These are phyloP conservation scores for Paecilomyces formosus DNA, from an alignment of 2,329 filamentous ascomycete species.

Conservation along the genomic window DNA sequence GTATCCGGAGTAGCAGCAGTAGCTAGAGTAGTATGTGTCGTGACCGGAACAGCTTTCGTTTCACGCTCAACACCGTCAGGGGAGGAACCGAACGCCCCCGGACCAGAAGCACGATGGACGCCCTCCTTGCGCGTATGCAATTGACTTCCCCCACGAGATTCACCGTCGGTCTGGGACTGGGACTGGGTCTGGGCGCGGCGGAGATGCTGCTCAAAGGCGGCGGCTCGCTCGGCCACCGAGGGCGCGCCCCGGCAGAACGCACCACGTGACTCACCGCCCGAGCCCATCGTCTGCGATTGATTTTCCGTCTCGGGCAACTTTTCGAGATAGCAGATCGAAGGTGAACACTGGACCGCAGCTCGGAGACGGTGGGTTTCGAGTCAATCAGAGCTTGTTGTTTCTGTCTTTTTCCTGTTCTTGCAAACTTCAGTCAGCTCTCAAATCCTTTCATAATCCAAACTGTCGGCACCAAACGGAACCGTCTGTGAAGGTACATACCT, in stretches of 20 bases:
- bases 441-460: neutral
- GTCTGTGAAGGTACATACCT: neutral
- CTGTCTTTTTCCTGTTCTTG: neutral
- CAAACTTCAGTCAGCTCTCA: neutral
- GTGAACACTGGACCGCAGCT: neutral
- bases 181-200: constrained; percentile 1
- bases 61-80: neutral
- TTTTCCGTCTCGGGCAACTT: neutral
- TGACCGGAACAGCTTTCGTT: neutral
- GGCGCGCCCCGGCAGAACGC: constrained; percentile 6
- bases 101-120: neutral
- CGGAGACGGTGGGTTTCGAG: neutral
- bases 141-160: neutral
- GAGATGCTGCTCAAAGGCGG: constrained; percentile 13
- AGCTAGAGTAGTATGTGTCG: neutral
- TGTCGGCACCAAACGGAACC: neutral
- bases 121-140: neutral
- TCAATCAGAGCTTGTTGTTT: neutral
- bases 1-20: neutral
- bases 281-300: neutral
- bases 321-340: neutral
- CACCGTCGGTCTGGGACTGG: neutral
- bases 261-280: constrained; percentile 28
- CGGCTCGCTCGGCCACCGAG: constrained; percentile 14
- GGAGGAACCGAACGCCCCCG: neutral